These are phyloP conservation scores for Alisma plantagoaquatica DNA, from an alignment of 106 monocot genomes.

Conservation along the genomic window DNA sequence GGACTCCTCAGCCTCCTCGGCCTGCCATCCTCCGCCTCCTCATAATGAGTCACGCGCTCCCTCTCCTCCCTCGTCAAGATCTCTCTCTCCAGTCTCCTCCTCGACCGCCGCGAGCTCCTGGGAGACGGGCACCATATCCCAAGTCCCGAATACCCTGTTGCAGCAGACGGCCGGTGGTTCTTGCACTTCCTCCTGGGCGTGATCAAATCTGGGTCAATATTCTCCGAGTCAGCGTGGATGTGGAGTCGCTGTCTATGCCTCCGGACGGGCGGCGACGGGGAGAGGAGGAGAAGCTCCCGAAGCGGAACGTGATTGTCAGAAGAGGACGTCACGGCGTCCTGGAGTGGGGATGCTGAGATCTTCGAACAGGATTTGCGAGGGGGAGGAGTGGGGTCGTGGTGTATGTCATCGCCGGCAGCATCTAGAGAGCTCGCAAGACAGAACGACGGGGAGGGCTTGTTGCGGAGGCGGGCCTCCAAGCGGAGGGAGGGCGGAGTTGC, in stretches of 20 bases:
- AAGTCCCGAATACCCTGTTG: conserved; percentile 5
- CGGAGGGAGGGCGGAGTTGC: conserved; percentile 21
- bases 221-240: conserved; percentile 15
- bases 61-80: conserved; percentile 26
- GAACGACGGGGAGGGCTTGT: conserved; percentile 4
- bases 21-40: conserved; percentile 28
- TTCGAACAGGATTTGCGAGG: conserved; percentile 16
- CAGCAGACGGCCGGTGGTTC: neutral
- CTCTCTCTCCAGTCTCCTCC: conserved; percentile 50
- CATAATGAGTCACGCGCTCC: conserved; percentile 1
- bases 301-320: conserved; percentile 28
- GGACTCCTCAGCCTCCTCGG: conserved; percentile 28
- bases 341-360: conserved; percentile 31
- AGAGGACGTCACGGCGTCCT: conserved; percentile 10
- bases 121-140: conserved; percentile 37
- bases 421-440: conserved; percentile 4
- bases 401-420: neutral
- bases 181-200: conserved; percentile 23
- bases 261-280: conserved; percentile 22
- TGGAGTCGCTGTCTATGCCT: conserved; percentile 6
- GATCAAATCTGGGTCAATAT: conserved; percentile 14
- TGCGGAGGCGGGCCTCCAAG: conserved; percentile 12
- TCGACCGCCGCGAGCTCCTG: conserved; percentile 29
- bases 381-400: conserved; percentile 4
- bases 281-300: conserved; percentile 52